Evolutionary conservation across 1,284 basidiomycete species (phyloP), one percentile per base, ranked within the genome.

Genomic region (Rhodotorula mucilaginosa): DNA sequence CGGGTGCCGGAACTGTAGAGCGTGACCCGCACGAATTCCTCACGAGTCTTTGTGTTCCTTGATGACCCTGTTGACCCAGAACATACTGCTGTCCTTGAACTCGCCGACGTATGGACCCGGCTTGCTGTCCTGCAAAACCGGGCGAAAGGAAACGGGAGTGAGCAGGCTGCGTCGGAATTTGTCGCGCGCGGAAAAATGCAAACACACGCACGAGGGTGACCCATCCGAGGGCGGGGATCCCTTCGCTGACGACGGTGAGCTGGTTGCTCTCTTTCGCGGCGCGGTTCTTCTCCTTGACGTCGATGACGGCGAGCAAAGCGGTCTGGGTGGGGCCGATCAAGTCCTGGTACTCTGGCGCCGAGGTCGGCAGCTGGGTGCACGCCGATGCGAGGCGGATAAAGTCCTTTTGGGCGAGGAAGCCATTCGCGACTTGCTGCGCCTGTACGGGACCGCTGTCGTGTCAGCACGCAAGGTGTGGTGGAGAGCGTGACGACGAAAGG

Each of bases 21-120:
- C 0, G 51, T 26, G 26, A 26, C 48, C 13, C 26, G n/a, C 26
- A 34, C 29, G 34, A 19, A 19, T 2, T 47, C 79, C 90, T 73
- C 72, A 93, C 92, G 90, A 91, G 19, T 94, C 91, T 82, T 93
- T 98, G 85, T 86, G 91, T 76, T 96, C 92, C 82, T 96, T 95
- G 82, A 96, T 89, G 61, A 98, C 87, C 68, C 90, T 88, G 80
- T 97, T 93, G 19, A 89, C 89, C 81, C 94, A 99, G 83, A 95
- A 99, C 79, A 89, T 87, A 10, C 90, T 87, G 13, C 92, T 88
- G 65, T 98, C 93, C 82, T 91, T 96, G 82, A 91, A 88, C 65
- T 96, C 92, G 19, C 82, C 83, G n/a, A 98, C 85, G 77, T 87
- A 91, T 19, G 91, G 88, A 7, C 86, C 92, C 0, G 97, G 96